Base-by-base conservation (phyloP, 306 rosid species). In the Medicago arabica region DNA sequence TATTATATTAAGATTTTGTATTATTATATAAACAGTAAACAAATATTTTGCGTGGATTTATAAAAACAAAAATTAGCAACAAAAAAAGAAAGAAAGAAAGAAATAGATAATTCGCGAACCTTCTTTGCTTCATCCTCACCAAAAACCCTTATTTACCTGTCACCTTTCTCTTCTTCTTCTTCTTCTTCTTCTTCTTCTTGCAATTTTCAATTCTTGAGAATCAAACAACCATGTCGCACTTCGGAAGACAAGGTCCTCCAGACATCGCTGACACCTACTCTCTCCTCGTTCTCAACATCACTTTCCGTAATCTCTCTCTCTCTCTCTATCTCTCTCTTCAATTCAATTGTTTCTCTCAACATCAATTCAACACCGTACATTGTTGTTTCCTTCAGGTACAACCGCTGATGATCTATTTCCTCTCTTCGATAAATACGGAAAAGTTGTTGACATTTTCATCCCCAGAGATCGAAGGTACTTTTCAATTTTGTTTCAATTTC, bases 211-310 rank as follows among this genome's bases (percentile, higher is more conserved):
- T 62, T 34, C 16, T 10, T 3, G 31, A 3, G 38, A 17, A 39
- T 55, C 63, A 46, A 34, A 34, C n/a, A 46, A 77, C 2, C 25
- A 92, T 92, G 94, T 92, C 97, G 74, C 97, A 92, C 89, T 92
- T 90, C 4, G 96, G 97, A 28, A 85, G 92, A 78, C 85, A 92
- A 0, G 96, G 97, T 28, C 97, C 97, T 3, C 94, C 96, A 1
- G 96, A 92, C 75, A 90, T 92, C 75, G n/a, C 91, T 12, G 98
- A 90, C 66, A 92, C 96, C 4, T 92, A 87, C 83, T 92, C 98
- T 19, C 94, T 92, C 39, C 98, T 90, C 61, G 92, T 92, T 17
- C 98, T 90, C 85, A 92, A 92, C 84, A 90, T 92, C 71, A 83
- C 98, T 18, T 90, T 92, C 71, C 96, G 98, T 92, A 85, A 67